Base-by-base conservation (phyloP, 371 early-diverging fungal genomes). In the Syncephalastrum sp. region DNA sequence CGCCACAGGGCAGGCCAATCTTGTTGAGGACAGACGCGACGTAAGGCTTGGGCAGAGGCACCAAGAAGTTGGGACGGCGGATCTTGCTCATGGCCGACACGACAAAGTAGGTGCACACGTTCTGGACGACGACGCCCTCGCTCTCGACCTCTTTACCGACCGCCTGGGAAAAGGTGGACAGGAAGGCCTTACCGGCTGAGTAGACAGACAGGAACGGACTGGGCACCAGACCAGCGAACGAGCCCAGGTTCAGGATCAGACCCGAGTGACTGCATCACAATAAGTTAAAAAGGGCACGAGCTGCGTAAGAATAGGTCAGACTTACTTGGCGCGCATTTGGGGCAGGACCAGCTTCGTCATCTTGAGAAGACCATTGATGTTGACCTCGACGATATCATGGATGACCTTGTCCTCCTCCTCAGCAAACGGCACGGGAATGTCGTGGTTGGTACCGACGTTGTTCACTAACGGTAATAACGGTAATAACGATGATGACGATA, bases 11-110 rank as follows among this genome's bases (percentile, higher is more conserved):
- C 44, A 87, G 72, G 60, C 97, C 97, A 50, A 93, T 77, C 69
- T 84, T 87, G 16, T 65, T 52, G 46, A 99, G 69, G 45, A 91
- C 92, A 23, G 75, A 63, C 16, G 77, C 65, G 41, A 94, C 97
- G 72, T 92, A 97, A 25, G 78, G 77, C 65, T 88, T 84, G 42
- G 97, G 84, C 54, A 88, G 72, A 19, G 97, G 99, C 24, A 94
- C 88, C 54, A 92, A 59, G 63, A 86, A 83, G 13, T 75, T 75
- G 29, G 96, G 75, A 52, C 77, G 82, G 50, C 91, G 80, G 59
- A 96, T 92, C 82, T 96, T 97, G 65, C 90, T 90, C 97, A 98
- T 95, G 53, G 88, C 84, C 4, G 84, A 88, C 50, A 90, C 91
- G 53, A 97, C 97, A 87, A 93, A 94, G 75, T 91, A 95, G 21